phyloP scores from a whole-genome alignment of 1,139 yeast genomes.

The Geotrichum reessii region DNA sequence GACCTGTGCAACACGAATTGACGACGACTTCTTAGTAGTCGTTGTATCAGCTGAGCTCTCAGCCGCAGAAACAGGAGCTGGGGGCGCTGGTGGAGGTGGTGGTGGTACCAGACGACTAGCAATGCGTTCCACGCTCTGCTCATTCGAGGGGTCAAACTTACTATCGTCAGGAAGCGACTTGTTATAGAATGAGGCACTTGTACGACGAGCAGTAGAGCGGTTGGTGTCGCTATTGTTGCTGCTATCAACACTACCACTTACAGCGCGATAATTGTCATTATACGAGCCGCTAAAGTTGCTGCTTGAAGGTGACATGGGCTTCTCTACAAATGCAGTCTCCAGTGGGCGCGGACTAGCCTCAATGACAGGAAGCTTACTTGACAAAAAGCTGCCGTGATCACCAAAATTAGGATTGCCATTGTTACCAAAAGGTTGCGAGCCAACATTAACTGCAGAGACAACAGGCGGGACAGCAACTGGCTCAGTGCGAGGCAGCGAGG shows the following conservation, averaged over 20 bases:
- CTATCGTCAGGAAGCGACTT: slow-evolving; percentile 9
- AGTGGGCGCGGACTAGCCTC: background rate
- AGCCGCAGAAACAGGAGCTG: slow-evolving; percentile 4
- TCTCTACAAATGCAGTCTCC: background rate
- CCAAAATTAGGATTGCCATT: background rate
- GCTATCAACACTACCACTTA: background rate
- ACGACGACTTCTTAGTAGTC: background rate
- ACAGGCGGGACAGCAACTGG: slow-evolving; percentile 8
- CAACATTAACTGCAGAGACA: slow-evolving; percentile 1
- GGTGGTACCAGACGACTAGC: slow-evolving; percentile 4
- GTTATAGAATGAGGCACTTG: background rate
- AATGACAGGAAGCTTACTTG: background rate
- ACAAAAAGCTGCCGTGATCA: background rate
- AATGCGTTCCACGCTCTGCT: slow-evolving; percentile 20
- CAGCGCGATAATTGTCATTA: background rate
- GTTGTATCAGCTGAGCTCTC: background rate
- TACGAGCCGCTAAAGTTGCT: too few relatives aligned
- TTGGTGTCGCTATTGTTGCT: too few relatives aligned
- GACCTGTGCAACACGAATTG: background rate
- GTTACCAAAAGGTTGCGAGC: background rate
- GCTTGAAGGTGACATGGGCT: background rate
- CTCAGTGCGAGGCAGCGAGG: slow-evolving; percentile 3
- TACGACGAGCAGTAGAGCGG: background rate
- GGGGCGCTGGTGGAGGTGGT: background rate
- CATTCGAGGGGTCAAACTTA: slow-evolving; percentile 21